These are phyloP conservation scores for Chenopodium suecicum DNA, from an alignment of 148 eudicot species.

Conservation along the genomic window DNA sequence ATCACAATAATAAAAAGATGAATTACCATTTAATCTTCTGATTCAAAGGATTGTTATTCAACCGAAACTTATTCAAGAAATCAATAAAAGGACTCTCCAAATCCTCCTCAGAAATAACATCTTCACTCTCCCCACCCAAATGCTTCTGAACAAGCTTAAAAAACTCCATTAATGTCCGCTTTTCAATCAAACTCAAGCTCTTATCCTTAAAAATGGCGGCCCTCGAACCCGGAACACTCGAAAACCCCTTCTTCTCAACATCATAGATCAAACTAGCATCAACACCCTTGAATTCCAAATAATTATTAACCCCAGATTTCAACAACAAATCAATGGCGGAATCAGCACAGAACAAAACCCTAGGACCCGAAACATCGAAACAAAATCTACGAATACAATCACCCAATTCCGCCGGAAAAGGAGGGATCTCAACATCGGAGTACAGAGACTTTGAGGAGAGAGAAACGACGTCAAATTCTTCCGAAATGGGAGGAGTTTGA, in stretches of 20 bases:
- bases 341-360: slow-evolving; percentile 77
- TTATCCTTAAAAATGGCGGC: slow-evolving; percentile 61
- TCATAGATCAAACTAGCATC: slow-evolving; percentile 55
- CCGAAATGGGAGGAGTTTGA: slow-evolving; percentile 14
- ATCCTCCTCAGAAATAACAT: slow-evolving; percentile 55
- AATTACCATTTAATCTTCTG: slow-evolving; percentile 64
- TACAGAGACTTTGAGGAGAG: slow-evolving; percentile 38
- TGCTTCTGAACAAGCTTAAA: slow-evolving; percentile 65
- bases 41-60: slow-evolving; percentile 43
- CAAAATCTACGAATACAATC: slow-evolving; percentile 29
- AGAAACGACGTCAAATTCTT: slow-evolving; percentile 10
- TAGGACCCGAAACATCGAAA: slow-evolving; percentile 75
- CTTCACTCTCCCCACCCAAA: slow-evolving; percentile 35
- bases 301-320: slow-evolving; percentile 56
- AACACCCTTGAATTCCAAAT: slow-evolving; percentile 70
- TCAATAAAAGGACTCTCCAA: slow-evolving; percentile 67
- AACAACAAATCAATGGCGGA: slow-evolving; percentile 51
- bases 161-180: slow-evolving; percentile 56
- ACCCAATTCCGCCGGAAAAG: slow-evolving; percentile 23
- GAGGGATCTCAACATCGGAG: slow-evolving; percentile 40
- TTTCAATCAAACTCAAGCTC: slow-evolving; percentile 44
- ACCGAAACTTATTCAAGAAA: slow-evolving; percentile 35
- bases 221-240: slow-evolving; percentile 70
- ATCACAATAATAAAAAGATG: slow-evolving; percentile 11
- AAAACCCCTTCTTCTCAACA: slow-evolving; percentile 32